Base-by-base conservation (phyloP, 805 yeast genomes). In the Huiozyma naganishii region DNA sequence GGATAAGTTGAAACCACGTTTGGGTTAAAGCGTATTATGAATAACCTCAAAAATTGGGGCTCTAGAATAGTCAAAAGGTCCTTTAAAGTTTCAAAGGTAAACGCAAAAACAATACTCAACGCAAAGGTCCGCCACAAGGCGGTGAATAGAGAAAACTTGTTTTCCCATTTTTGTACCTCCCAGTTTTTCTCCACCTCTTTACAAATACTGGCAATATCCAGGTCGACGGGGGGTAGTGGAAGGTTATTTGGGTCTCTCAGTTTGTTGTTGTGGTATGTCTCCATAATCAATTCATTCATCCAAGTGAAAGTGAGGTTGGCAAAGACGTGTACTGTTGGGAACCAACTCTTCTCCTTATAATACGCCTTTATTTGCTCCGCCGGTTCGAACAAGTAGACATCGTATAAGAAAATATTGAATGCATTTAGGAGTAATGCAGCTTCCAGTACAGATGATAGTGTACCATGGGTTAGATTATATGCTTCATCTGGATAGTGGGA, bases 31-130 rank as follows among this genome's bases (percentile, higher is more conserved):
- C 67, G 74, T 37, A 53, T 47, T 45, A 79, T 75, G 46, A 79
- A 67, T 2, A 64, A 44, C 42, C 74, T 67, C 41, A 79, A 62
- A n/a, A 79, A 58, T 53, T 74, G 81, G 0, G 85, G 84, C 52
- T 77, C 78, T 29, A 70, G 57, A 45, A 73, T 73, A 6, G 66
- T 57, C 6, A 67, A 48, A 6, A 66, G 29, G 40, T 69, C 69
- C 42, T 67, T 70, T 8, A 57, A 46, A 48, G 70, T 55, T 48
- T 72, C 73, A 39, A 62, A 62, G 1, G 57, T 33, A 10, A 64
- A 52, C 2, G 73, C 68, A 23, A 60, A 13, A 3, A 65, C 37
- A 17, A 69, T 61, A 2, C 68, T 60, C 6, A 42, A 39, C 4
- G 73, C 71, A 52, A 69, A 70, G 1, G 73, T 57, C 34, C 53